Evolutionary conservation across 2,329 filamentous ascomycete genomes (phyloP).

Genomic region (Colletotrichum acutatum): DNA sequence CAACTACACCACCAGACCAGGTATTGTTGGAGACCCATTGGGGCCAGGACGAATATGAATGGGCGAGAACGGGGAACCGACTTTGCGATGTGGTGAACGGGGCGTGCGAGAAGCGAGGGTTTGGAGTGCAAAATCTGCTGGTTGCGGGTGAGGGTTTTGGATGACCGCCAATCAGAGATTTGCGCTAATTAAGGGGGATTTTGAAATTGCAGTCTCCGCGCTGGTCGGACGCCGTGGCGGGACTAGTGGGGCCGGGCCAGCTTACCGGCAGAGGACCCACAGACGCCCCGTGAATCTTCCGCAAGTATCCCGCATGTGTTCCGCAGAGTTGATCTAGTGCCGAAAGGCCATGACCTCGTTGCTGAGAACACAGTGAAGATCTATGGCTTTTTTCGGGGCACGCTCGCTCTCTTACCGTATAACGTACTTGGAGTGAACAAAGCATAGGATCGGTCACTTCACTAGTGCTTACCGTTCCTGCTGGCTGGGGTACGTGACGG

Average conservation of each 20-base stretch:
- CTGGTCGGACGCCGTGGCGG: not conserved
- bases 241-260: not conserved
- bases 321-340: not conserved
- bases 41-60: fast-evolving
- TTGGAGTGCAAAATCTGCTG: not conserved
- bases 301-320: not conserved
- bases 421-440: not conserved
- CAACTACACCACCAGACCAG: not conserved
- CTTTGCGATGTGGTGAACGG: not conserved
- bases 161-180: not conserved
- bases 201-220: not conserved
- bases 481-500: not conserved
- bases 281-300: not conserved
- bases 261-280: not conserved
- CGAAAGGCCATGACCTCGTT: not conserved
- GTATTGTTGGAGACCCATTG: fast-evolving
- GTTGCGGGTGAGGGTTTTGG: not conserved
- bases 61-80: not conserved
- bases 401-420: too few species aligned
- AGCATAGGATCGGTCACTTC: not conserved
- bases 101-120: not conserved
- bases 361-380: not conserved
- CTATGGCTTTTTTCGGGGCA: fast-evolving
- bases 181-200: not conserved
- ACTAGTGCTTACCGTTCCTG: not conserved